phyloP scores from a whole-genome alignment of 768 basidiomycete species.

The Leucocoprinus birnbaumii region DNA sequence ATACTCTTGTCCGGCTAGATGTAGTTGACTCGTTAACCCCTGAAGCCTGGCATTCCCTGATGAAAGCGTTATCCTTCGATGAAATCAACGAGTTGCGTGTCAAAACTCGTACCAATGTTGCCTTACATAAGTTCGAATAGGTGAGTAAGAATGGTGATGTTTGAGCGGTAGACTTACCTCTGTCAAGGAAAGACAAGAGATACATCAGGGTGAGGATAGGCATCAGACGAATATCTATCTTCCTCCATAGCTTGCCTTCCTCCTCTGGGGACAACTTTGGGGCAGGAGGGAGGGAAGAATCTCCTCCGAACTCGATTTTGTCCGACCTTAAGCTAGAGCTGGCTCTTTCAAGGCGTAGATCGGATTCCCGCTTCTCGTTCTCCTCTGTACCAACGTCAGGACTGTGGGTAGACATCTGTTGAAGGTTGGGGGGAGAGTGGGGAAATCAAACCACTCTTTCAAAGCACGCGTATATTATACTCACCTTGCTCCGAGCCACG shows the following conservation, averaged over 20 bases:
- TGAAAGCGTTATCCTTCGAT: constrained; percentile 3
- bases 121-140: constrained; percentile 30
- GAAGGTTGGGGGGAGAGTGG: too few relatives aligned
- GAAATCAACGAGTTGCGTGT: neutral
- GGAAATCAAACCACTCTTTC: too few relatives aligned
- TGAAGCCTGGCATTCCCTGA: constrained; percentile 65
- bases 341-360: neutral
- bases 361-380: too few relatives aligned
- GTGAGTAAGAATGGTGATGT: neutral
- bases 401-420: neutral
- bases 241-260: constrained; percentile 51
- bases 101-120: constrained; percentile 45
- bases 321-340: neutral
- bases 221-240: constrained; percentile 56
- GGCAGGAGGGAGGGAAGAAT: neutral
- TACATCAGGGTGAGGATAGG: constrained; percentile 61
- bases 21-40: constrained; percentile 54
- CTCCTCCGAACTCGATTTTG: constrained; percentile 1
- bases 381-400: neutral
- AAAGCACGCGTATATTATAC: too few relatives aligned
- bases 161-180: constrained; percentile 34
- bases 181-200: constrained; percentile 60
- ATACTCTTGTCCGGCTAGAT: constrained; percentile 56
- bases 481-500: too few relatives aligned
- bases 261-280: constrained; percentile 7